Evolutionary conservation across 768 basidiomycete species (phyloP).

Genomic region (Amanita pseudoporphyria): DNA sequence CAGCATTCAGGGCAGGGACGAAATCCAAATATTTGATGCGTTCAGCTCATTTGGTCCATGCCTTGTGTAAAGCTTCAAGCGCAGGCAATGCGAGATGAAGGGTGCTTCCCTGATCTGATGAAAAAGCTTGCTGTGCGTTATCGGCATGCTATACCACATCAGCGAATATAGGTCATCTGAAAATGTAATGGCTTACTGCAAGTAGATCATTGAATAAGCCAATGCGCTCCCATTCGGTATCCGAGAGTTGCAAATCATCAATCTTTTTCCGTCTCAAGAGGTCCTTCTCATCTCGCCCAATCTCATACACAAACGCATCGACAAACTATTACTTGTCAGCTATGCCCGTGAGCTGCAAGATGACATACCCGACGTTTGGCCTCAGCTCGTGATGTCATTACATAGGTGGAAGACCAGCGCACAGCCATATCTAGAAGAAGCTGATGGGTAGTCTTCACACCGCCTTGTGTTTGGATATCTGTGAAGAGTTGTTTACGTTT

Average conservation of each 20-base stretch:
- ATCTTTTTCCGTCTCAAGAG: no score
- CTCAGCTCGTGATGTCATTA: background rate
- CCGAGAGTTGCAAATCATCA: conserved; percentile 14
- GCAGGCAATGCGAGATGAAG: conserved; percentile 23
- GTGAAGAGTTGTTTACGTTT: conserved; percentile 13
- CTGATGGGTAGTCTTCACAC: conserved; percentile 5
- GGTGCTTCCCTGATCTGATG: conserved; percentile 17
- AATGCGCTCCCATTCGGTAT: conserved; percentile 19
- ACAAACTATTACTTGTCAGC: no score
- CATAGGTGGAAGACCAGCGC: conserved; percentile 3
- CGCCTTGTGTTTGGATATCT: background rate
- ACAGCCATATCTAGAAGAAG: background rate
- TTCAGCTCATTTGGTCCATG: conserved; percentile 13
- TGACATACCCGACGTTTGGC: no score
- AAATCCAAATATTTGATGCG: conserved; percentile 14
- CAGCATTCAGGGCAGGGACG: conserved; percentile 15
- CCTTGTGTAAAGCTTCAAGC: conserved; percentile 20
- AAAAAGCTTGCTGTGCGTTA: conserved; percentile 23
- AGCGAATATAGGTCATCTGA: no score
- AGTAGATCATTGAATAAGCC: conserved; percentile 13
- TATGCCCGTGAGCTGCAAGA: no score
- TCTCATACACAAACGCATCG: no score
- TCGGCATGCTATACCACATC: conserved; percentile 15
- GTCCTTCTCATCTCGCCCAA: no score
- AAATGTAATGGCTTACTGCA: no score